These are phyloP conservation scores for Artemisia annua DNA, from an alignment of 129 eudicot species.

Conservation along the genomic window DNA sequence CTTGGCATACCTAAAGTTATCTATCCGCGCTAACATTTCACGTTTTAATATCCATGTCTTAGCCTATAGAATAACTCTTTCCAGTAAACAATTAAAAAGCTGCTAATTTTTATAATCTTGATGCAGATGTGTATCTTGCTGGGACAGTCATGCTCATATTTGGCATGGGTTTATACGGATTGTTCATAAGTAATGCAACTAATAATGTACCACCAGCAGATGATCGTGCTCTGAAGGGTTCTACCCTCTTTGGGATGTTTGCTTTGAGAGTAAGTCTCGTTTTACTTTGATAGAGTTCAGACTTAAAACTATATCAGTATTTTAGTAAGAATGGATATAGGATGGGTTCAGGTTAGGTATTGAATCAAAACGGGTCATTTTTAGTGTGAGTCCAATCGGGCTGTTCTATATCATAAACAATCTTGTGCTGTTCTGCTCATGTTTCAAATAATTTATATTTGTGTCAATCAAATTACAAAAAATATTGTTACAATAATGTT, in stretches of 20 bases:
- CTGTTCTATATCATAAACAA: too few species aligned
- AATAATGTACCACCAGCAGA: slow-evolving; percentile 45
- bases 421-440: too few species aligned
- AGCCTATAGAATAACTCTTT: neutral
- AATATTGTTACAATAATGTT: too few species aligned
- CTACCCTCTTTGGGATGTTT: slow-evolving; percentile 97
- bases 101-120: slow-evolving; percentile 5
- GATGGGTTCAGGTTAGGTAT: too few species aligned
- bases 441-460: too few species aligned
- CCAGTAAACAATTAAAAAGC: neutral
- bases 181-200: slow-evolving; percentile 75
- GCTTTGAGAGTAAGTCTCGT: slow-evolving; percentile 69
- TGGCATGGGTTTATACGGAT: slow-evolving; percentile 95
- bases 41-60: neutral
- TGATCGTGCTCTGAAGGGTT: slow-evolving; percentile 90
- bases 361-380: too few species aligned
- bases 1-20: neutral
- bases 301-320: neutral
- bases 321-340: too few species aligned
- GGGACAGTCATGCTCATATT: slow-evolving; percentile 96
- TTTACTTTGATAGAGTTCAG: neutral
- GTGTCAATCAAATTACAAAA: too few species aligned
- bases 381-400: too few species aligned
- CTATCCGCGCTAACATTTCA: neutral
- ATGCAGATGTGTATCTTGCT: slow-evolving; percentile 96